phyloP scores from a whole-genome alignment of 164 flowering plant genomes.

The Piper betle region DNA sequence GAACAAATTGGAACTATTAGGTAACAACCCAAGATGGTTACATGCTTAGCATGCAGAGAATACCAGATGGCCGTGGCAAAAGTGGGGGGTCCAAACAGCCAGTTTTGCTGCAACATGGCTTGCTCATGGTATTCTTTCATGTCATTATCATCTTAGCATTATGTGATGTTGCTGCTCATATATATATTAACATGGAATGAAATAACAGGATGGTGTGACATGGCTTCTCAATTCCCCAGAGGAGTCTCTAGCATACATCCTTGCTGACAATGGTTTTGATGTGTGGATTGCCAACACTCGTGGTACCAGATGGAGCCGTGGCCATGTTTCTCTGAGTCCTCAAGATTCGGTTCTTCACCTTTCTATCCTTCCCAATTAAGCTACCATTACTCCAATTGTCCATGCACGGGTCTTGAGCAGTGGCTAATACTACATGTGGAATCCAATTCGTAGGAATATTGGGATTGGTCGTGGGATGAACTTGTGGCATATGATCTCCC shows the following conservation, averaged over 20 bases:
- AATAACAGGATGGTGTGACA: slow-evolving; percentile 51
- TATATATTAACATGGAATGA: background rate
- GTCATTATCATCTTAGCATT: background rate
- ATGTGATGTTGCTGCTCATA: background rate
- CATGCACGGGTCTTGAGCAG: background rate
- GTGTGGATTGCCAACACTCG: slow-evolving; percentile 76
- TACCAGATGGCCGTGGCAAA: slow-evolving; percentile 30
- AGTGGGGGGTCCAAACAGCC: slow-evolving; percentile 24
- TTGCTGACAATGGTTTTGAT: slow-evolving; percentile 66
- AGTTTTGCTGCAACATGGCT: slow-evolving; percentile 65
- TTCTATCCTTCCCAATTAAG: background rate
- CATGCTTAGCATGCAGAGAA: slow-evolving; percentile 63
- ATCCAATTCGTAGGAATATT: slow-evolving; percentile 33
- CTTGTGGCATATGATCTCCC: slow-evolving; percentile 60
- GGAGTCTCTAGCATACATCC: slow-evolving; percentile 43
- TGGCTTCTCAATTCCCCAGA: slow-evolving; percentile 55
- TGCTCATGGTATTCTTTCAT: slow-evolving; percentile 35
- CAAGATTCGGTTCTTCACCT: slow-evolving; percentile 23
- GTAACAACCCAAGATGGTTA: slow-evolving; percentile 74
- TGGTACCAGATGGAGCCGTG: slow-evolving; percentile 53
- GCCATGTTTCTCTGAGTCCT: slow-evolving; percentile 46
- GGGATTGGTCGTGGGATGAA: slow-evolving; percentile 98
- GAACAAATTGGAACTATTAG: slow-evolving; percentile 16
- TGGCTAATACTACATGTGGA: background rate
- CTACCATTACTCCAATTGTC: background rate